These are phyloP conservation scores for Calonectria multiphialidica DNA, from an alignment of 2,329 filamentous ascomycete genomes.

Conservation along the genomic window DNA sequence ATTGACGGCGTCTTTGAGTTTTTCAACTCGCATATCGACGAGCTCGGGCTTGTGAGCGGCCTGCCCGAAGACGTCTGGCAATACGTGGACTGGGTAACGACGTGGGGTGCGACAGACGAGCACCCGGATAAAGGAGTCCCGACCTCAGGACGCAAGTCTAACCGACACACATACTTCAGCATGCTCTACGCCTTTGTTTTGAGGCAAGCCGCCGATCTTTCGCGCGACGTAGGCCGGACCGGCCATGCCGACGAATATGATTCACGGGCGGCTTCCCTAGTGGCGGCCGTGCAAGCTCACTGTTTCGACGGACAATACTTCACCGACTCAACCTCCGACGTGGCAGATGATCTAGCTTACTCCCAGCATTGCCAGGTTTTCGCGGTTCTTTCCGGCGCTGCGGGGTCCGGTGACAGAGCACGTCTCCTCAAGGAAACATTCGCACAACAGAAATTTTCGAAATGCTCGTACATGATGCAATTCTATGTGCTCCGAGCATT, in stretches of 20 bases:
- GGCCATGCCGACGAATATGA: constrained; percentile 47
- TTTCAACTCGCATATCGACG: constrained; percentile 37
- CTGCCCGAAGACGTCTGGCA: constrained; percentile 48
- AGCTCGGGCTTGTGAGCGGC: constrained; percentile 22
- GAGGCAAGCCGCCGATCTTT: constrained; percentile 46
- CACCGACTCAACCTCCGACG: constrained; percentile 48
- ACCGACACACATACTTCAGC: constrained; percentile 43
- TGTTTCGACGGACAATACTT: constrained; percentile 51
- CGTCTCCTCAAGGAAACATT: constrained; percentile 19
- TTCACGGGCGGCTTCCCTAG: constrained; percentile 37
- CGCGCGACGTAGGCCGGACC: constrained; percentile 47
- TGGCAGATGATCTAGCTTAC: constrained; percentile 42
- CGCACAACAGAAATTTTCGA: constrained; percentile 12
- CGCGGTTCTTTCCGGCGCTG: constrained; percentile 49
- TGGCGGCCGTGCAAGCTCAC: constrained; percentile 43
- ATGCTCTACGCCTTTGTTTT: constrained; percentile 54
- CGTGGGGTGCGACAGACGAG: constrained; percentile 27
- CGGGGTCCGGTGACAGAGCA: constrained; percentile 1
- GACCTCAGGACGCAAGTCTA: constrained; percentile 49
- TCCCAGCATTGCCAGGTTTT: constrained; percentile 53
- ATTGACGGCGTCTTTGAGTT: constrained; percentile 51
- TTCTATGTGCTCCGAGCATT: constrained; percentile 28
- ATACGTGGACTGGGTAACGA: constrained; percentile 51
- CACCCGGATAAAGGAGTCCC: constrained; percentile 49
- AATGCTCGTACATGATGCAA: constrained; percentile 29